These are phyloP conservation scores for Quercus berberidifolia DNA, from an alignment of 306 rosid genomes.

Conservation along the genomic window DNA sequence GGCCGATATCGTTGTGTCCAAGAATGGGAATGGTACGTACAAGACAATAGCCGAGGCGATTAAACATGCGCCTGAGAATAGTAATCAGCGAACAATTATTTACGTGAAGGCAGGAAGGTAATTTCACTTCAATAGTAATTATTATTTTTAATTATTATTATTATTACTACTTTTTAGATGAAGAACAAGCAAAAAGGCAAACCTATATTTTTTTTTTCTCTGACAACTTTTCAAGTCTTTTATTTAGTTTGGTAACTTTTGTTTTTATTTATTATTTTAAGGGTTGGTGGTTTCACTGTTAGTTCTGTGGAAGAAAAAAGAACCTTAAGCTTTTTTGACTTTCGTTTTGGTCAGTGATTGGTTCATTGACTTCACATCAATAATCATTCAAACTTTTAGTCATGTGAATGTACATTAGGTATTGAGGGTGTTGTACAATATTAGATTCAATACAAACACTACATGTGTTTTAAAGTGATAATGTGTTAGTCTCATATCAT, in stretches of 20 bases:
- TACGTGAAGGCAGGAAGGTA: conserved; percentile 97
- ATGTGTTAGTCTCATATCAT: too few relatives aligned
- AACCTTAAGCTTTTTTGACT: background rate
- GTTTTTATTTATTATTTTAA: background rate
- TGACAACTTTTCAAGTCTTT: background rate
- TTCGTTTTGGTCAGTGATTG: conserved; percentile 1
- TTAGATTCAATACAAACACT: too few relatives aligned
- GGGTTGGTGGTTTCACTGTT: background rate
- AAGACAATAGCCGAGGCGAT: conserved; percentile 74
- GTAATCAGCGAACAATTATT: conserved; percentile 56
- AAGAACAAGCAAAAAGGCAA: background rate
- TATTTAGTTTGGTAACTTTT: background rate
- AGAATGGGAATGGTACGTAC: conserved; percentile 61
- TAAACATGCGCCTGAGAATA: conserved; percentile 59
- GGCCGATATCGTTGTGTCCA: conserved; percentile 68
- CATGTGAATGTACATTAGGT: conserved; percentile 25
- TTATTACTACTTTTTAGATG: background rate
- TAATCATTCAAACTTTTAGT: conserved; percentile 17
- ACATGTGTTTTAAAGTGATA: too few relatives aligned
- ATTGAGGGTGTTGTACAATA: too few relatives aligned
- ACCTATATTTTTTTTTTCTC: background rate
- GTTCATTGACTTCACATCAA: conserved; percentile 31
- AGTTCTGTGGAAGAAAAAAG: background rate
- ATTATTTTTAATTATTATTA: background rate
- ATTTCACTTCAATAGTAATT: background rate